These are phyloP conservation scores for Sphaerulina musiva DNA, from an alignment of 2,329 filamentous ascomycete species.

Conservation along the genomic window DNA sequence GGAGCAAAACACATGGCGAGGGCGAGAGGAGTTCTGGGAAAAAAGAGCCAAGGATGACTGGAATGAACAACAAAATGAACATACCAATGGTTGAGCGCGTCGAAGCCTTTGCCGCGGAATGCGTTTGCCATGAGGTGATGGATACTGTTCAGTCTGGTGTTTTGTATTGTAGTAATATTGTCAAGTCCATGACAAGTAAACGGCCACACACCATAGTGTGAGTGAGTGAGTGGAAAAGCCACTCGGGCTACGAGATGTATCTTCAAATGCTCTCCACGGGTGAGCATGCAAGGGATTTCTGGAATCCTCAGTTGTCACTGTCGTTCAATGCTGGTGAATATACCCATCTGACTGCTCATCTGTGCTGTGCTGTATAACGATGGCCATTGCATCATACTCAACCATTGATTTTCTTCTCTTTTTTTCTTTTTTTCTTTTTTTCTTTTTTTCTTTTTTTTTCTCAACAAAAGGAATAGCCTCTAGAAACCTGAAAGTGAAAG, in stretches of 20 bases:
- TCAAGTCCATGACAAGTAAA: neutral
- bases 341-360: too few relatives aligned
- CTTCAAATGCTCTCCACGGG: neutral
- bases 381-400: too few relatives aligned
- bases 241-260: too few relatives aligned
- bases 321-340: too few relatives aligned
- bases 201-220: neutral
- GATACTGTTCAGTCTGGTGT: neutral
- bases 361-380: too few relatives aligned
- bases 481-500: too few relatives aligned
- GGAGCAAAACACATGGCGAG: constrained; percentile 7
- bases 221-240: too few relatives aligned
- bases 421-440: too few relatives aligned
- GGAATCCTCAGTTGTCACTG: too few relatives aligned
- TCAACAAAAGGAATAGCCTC: too few relatives aligned
- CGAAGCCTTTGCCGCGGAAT: constrained; percentile 12
- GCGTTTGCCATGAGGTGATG: neutral
- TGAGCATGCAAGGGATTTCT: neutral
- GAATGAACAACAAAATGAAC: constrained; percentile 18
- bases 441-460: too few relatives aligned
- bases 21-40: constrained; percentile 2
- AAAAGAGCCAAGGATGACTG: constrained; percentile 12
- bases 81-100: neutral
- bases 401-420: too few relatives aligned
- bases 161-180: neutral